phyloP scores from a whole-genome alignment of 2,329 filamentous ascomycete species.

The Pseudopithomyces chartarum region DNA sequence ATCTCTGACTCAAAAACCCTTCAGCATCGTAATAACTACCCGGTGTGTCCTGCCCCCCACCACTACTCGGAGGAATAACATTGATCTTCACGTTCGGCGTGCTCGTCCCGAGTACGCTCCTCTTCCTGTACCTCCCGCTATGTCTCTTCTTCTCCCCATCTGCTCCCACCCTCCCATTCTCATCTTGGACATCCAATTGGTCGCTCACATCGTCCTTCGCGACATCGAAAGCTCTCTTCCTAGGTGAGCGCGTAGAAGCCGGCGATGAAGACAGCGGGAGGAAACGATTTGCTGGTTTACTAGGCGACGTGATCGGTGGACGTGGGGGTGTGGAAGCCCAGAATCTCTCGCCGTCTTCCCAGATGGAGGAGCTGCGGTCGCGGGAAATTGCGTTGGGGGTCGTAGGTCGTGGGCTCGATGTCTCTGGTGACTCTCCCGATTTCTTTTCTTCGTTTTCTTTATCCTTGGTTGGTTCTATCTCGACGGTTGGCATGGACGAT shows the following conservation, averaged over 20 bases:
- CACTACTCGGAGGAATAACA: slow-evolving; percentile 24
- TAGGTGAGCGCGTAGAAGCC: slow-evolving; percentile 1
- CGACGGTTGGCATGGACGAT: background rate
- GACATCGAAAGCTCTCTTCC: slow-evolving; percentile 28
- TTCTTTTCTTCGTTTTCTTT: background rate
- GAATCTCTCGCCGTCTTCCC: slow-evolving; percentile 40
- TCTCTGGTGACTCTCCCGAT: background rate
- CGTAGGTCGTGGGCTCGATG: background rate
- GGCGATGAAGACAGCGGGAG: slow-evolving; percentile 20
- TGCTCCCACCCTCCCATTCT: background rate
- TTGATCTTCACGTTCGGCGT: slow-evolving; percentile 35
- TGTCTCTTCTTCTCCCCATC: background rate
- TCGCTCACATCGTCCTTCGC: slow-evolving; percentile 21
- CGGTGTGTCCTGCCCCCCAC: slow-evolving; percentile 23
- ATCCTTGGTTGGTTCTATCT: background rate
- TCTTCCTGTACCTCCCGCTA: slow-evolving; percentile 16
- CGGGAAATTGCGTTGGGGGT: background rate
- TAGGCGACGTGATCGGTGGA: slow-evolving; percentile 15
- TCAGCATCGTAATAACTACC: slow-evolving; percentile 42
- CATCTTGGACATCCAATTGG: slow-evolving; percentile 5
- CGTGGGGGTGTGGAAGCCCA: slow-evolving; percentile 28
- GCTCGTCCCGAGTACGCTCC: slow-evolving; percentile 20
- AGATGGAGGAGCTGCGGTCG: slow-evolving; percentile 28
- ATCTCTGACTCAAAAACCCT: slow-evolving; percentile 28
- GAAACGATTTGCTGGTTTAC: slow-evolving; percentile 19